Base-by-base conservation (phyloP, 164 flowering plant species). In the Buxus sempervirens region DNA sequence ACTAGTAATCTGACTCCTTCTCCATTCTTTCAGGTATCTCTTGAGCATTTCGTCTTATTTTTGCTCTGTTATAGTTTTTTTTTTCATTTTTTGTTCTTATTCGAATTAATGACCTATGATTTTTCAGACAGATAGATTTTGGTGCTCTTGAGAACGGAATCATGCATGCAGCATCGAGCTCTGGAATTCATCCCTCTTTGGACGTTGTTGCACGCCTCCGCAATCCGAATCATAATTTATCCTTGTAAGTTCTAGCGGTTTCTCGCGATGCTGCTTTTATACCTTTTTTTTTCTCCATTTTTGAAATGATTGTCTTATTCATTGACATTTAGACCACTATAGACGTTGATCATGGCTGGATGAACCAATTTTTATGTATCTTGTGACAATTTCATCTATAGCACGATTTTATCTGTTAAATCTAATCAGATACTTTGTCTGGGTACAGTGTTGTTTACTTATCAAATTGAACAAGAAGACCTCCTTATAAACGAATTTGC, bases 91-190 rank as follows among this genome's bases (percentile, higher is more conserved):
- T 1, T 4, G 1, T 45, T 45, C 51, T 10, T 45, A 10, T 45
- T 1, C 13, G 5, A 45, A 10, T 15, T 45, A 45, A 45, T 4
- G 51, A 15, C 12, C 51, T 45, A 15, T 45, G 14, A 45, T 45
- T 6, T 45, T 45, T 10, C 14, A 45, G 14, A 1, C 12, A 45
- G 51, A 45, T 4, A 45, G 12, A 1, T 45, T 7, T 32, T 32
- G 38, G 38, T 32, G 5, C 38, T 32, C 12, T 45, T 45, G 9
- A 45, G 51, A 45, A 5, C 51, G 22, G 3, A 16, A 21, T 4
- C 19, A 63, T 63, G 66, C 56, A 63, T 63, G 57, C 66, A 63
- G 22, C 22, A 15, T n/a, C 66, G 36, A 25, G 24, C 20, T 60
- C 66, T 25, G 26, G 54, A 51, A 36, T 26, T 25, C 38, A 45